Percentiles rank a stretch among this genome's conserved stretches.
These are phyloP conservation scores for Aspergillus affinis DNA, from an alignment of 495 filamentous ascomycete species.

Conservation along the genomic window DNA sequence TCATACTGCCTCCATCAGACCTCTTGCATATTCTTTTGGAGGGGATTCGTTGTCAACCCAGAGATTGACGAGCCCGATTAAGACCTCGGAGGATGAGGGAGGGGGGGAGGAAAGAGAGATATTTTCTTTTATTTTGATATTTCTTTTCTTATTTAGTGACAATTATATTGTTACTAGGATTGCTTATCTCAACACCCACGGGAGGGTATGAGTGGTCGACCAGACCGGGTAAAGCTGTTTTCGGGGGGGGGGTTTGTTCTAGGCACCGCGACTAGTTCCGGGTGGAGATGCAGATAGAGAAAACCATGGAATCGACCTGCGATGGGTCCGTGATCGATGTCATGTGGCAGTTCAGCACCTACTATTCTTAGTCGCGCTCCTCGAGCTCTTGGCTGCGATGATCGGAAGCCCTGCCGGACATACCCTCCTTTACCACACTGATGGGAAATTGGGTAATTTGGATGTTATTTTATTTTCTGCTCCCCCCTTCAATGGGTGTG, in stretches of 20 bases:
- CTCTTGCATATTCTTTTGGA: not conserved
- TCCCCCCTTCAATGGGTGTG: too few species aligned
- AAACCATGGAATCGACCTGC: conserved; percentile 14
- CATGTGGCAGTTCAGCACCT: conserved; percentile 15
- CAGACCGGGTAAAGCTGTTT: conserved; percentile 5
- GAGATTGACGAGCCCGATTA: not conserved
- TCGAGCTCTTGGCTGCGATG: not conserved
- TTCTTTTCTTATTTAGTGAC: not conserved
- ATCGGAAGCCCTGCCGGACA: conserved; percentile 16
- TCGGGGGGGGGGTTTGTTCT: conserved; percentile 8
- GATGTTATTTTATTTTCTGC: too few species aligned
- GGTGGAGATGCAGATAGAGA: conserved; percentile 8
- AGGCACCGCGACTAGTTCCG: conserved; percentile 13
- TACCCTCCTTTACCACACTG: not conserved
- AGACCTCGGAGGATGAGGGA: not conserved
- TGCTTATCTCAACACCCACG: not conserved
- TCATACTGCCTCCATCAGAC: not conserved
- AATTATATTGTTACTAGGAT: conserved; percentile 1
- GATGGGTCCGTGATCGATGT: conserved; percentile 17
- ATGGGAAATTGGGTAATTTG: not conserved
- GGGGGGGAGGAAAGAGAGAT: not conserved
- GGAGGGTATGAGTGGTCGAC: not conserved
- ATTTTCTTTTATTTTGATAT: not conserved
- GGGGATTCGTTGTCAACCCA: not conserved
- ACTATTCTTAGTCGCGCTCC: conserved; percentile 15